phyloP scores from a whole-genome alignment of 2,329 filamentous ascomycete genomes.

The Aspergillus terreus region DNA sequence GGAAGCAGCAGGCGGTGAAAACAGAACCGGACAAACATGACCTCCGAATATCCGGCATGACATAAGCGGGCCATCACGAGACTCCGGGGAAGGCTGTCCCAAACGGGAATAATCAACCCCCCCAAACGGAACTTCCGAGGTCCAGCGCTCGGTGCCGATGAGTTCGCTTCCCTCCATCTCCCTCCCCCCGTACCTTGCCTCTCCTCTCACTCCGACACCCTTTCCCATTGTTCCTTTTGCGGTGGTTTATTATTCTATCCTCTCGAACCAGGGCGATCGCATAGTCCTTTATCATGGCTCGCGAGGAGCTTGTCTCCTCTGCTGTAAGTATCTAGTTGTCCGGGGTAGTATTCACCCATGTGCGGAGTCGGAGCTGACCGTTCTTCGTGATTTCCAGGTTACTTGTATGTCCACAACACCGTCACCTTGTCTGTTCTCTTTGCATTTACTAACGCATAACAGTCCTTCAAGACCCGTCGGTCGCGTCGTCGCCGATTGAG shows the following conservation, averaged over 20 bases:
- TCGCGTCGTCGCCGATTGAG: conserved; percentile 83
- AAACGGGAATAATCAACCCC: background rate
- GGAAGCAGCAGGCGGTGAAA: conserved; percentile 28
- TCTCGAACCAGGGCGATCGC: conserved; percentile 5
- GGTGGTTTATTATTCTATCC: conserved; percentile 6
- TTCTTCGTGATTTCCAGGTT: conserved; percentile 35
- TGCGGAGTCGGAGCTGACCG: conserved; percentile 23
- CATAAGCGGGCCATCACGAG: conserved; percentile 20
- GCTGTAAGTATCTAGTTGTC: conserved; percentile 54
- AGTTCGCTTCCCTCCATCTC: conserved; percentile 5
- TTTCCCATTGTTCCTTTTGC: conserved; percentile 8
- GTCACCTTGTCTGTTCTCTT: background rate
- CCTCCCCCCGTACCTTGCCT: conserved; percentile 7
- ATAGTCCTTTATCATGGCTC: conserved; percentile 65
- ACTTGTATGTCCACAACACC: conserved; percentile 44
- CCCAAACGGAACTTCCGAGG: conserved; percentile 31
- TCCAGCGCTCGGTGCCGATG: conserved; percentile 30
- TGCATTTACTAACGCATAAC: conserved; percentile 7
- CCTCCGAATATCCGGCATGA: conserved; percentile 6
- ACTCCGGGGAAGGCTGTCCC: conserved; percentile 25
- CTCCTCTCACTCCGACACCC: conserved; percentile 9
- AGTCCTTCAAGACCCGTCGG: conserved; percentile 94
- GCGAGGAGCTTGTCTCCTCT: conserved; percentile 86
- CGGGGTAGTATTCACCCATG: conserved; percentile 21
- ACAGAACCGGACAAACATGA: conserved; percentile 14